These are phyloP conservation scores for Hypocreales sp. DNA, from an alignment of 2,329 filamentous ascomycete genomes.

Conservation along the genomic window DNA sequence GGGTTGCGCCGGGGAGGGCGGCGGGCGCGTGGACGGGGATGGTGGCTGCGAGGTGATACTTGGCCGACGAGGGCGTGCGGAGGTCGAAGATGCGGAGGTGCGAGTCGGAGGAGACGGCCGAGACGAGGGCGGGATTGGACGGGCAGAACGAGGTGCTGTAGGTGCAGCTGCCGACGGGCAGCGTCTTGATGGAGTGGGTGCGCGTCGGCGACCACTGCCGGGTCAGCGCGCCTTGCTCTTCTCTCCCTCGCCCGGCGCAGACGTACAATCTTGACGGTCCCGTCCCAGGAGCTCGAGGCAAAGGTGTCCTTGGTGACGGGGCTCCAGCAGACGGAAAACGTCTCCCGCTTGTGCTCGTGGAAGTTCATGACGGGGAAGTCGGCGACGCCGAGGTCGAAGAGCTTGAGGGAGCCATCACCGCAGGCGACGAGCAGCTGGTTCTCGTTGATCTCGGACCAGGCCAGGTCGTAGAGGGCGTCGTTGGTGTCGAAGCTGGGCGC, in stretches of 20 bases:
- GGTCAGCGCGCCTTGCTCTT: no score
- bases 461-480: conserved; percentile 86
- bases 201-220: conserved; percentile 68
- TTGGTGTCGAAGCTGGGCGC: conserved; percentile 74
- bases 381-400: conserved; percentile 72
- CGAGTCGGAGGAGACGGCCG: conserved; percentile 77
- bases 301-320: conserved; percentile 83
- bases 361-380: conserved; percentile 85
- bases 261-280: conserved; percentile 80
- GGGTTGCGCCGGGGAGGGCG: no score
- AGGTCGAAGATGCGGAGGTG: conserved; percentile 86
- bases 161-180: conserved; percentile 86
- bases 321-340: conserved; percentile 89
- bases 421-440: conserved; percentile 82
- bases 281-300: conserved; percentile 87
- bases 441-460: conserved; percentile 94
- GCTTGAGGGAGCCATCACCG: conserved; percentile 86
- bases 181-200: conserved; percentile 59
- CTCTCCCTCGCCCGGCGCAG: no score
- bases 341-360: conserved; percentile 84
- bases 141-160: conserved; percentile 89
- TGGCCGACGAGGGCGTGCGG: conserved; percentile 67
- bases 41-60: conserved; percentile 71
- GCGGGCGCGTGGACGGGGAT: conserved; percentile 63
- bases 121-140: conserved; percentile 71